Base-by-base conservation (phyloP, 1,139 yeast genomes). In the Blastobotrys capitulatus region DNA sequence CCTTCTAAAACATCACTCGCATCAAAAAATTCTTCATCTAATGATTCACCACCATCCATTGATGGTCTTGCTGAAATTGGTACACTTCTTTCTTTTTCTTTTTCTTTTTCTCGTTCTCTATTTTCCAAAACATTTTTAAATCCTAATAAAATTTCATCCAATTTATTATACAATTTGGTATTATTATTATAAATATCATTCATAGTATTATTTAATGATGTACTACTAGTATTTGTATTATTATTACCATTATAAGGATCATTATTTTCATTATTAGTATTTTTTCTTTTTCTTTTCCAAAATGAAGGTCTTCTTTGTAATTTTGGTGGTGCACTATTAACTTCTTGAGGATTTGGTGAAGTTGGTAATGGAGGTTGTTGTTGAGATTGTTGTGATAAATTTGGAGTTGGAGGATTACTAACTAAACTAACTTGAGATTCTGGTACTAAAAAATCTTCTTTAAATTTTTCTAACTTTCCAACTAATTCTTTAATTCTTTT, bases 1-100 rank as follows among this genome's bases (percentile, higher is more conserved):
- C 65, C 68, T 26, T 63, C 66, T 13, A 74, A 64, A 49, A 72
- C 72, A 42, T 84, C 90, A 42, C 72, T 72, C 1, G 94, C 95
- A 65, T 85, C 94, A 61, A 79, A 85, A 48, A 82, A 86, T 42
- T 74, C 77, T 5, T 61, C 78, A 58, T 60, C 75, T 13, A 63
- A 46, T 43, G 60, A 40, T 34, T 43, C 52, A 6, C 20, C 49
- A 31, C 49, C 49, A 37, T 46, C 50, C 46, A 43, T 39, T 22
- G 40, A 36, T 29, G 15, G 49, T n/a, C 50, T 41, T 13, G 49
- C 40, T 16, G 49, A 36, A 35, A 25, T 35, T 26, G 40, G 44
- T 27, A 38, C 34, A 22, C 40, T 29, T 9, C 26, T 16, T 16
- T 44, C 18, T n/a, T 29, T 25, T 16, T 18, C 22, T 12, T 32